Conservation (phyloP, 495 filamentous ascomycete species). For the Chaetomidium leptoderma region DNA sequence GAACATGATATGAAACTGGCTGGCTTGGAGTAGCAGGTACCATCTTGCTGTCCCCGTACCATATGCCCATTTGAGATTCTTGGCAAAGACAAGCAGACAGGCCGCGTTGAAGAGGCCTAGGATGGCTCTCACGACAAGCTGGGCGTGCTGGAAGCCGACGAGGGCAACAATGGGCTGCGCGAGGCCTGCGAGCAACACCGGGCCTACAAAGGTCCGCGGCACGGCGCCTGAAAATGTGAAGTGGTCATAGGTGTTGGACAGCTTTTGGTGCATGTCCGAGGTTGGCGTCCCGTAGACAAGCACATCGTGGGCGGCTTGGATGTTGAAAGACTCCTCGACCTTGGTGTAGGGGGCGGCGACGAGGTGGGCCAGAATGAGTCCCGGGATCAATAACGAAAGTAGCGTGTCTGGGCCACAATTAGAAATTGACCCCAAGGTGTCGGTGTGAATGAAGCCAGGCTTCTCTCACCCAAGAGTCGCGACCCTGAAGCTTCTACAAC, state of each 20-base stretch:
- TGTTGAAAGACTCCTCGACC: slow-evolving; percentile 97
- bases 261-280: slow-evolving; percentile 44
- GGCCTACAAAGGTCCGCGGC: slow-evolving; percentile 82
- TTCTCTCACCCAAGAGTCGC: slow-evolving; percentile 3
- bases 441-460: too few relatives aligned
- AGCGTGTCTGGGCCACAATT: slow-evolving; percentile 41
- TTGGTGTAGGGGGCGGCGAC: slow-evolving; percentile 86
- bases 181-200: slow-evolving; percentile 64
- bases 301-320: slow-evolving; percentile 92
- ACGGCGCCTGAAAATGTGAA: slow-evolving; percentile 87
- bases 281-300: slow-evolving; percentile 70
- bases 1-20: slow-evolving; percentile 90
- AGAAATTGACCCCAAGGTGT: too few relatives aligned
- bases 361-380: slow-evolving; percentile 70
- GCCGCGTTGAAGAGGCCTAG: slow-evolving; percentile 75
- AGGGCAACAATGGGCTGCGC: slow-evolving; percentile 58
- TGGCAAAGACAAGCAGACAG: slow-evolving; percentile 60
- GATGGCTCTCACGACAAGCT: slow-evolving; percentile 63
- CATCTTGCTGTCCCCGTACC: slow-evolving; percentile 68
- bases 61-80: slow-evolving; percentile 61
- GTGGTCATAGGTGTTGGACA: slow-evolving; percentile 73
- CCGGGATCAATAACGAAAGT: slow-evolving; percentile 56
- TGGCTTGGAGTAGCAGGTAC: slow-evolving; percentile 76
- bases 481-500: neutral
- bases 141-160: slow-evolving; percentile 43